These are phyloP conservation scores for Nakaseomyces glabratus DNA, from an alignment of 1,139 yeast species.

Conservation along the genomic window DNA sequence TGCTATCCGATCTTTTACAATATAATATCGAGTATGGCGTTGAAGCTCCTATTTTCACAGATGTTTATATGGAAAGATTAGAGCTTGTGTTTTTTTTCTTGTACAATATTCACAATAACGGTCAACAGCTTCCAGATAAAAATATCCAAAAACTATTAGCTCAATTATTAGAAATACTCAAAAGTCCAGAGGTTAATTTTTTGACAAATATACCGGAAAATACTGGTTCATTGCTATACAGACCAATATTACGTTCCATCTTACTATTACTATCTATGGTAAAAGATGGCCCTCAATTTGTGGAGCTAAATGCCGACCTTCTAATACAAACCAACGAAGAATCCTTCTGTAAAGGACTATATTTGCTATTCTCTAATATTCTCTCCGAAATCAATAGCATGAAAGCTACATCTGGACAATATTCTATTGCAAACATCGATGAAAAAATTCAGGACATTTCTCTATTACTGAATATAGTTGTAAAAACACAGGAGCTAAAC, in stretches of 20 bases:
- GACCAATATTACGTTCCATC: conserved; percentile 53
- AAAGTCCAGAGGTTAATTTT: conserved; percentile 41
- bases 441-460: conserved; percentile 56
- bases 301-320: conserved; percentile 43
- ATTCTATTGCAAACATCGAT: conserved; percentile 26
- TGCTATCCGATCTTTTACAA: conserved; percentile 44
- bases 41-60: conserved; percentile 40
- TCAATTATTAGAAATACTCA: conserved; percentile 32
- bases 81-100: conserved; percentile 62
- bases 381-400: conserved; percentile 40
- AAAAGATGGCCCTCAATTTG: conserved; percentile 35
- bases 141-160: conserved; percentile 11
- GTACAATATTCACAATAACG: conserved; percentile 36
- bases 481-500: conserved; percentile 46
- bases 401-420: conserved; percentile 17
- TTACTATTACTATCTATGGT: conserved; percentile 42
- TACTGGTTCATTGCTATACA: conserved; percentile 38
- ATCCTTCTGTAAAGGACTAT: conserved; percentile 52
- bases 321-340: conserved; percentile 49
- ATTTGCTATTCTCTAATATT: conserved; percentile 45
- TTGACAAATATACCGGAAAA: conserved; percentile 35
- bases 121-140: conserved; percentile 24
- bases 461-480: conserved; percentile 53
- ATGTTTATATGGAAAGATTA: conserved; percentile 51
- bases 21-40: conserved; percentile 47